Base-by-base conservation (phyloP, 2,329 filamentous ascomycete species). In the Diplodia intermedia region DNA sequence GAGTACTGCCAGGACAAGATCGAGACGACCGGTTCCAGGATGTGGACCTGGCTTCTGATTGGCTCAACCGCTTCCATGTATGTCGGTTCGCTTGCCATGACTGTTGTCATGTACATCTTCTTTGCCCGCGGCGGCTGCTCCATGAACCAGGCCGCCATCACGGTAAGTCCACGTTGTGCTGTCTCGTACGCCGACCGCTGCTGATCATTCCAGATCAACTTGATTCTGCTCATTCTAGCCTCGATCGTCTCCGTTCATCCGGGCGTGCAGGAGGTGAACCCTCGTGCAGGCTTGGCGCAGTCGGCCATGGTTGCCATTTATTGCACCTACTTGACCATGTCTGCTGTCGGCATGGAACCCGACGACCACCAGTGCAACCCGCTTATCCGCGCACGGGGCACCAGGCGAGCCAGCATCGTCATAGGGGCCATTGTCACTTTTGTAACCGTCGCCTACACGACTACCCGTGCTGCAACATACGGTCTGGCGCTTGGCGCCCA, bases 271-370 rank as follows among this genome's bases (percentile, higher is more conserved):
- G 93, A 94, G 75, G 90, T 90, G 78, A 99, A 99, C 79, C 89
- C 94, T 57, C 93, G 94, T 77, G 95, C 95, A 52, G 95, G 95
- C 60, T 86, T 99, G 69, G 95, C 95, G n/a, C 95, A 99, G 78
- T 93, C 94, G 52, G 94, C 95, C 70, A 97, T 98, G 88, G 95
- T 99, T 54, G 93, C 94, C 20, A 88, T 97, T 69, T 99, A 99
- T 85, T 99, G 95, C 87, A 98, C 95, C 53, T 99, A 99, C 77
- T 88, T 99, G 67, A 99, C 95, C 72, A 93, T 99, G 89, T 97
- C 94, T 2, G 95, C 95, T 31, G 95, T 99, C 1, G 97, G 93
- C 67, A 98, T 99, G 95, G 94, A 99, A 75, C 95, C 95, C 0
- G 94, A 98, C 79, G 89, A 97, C 82, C 90, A 92, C 73, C 87